Base-by-base conservation (phyloP, 2,329 filamentous ascomycete species). In the Alternaria brassicae region DNA sequence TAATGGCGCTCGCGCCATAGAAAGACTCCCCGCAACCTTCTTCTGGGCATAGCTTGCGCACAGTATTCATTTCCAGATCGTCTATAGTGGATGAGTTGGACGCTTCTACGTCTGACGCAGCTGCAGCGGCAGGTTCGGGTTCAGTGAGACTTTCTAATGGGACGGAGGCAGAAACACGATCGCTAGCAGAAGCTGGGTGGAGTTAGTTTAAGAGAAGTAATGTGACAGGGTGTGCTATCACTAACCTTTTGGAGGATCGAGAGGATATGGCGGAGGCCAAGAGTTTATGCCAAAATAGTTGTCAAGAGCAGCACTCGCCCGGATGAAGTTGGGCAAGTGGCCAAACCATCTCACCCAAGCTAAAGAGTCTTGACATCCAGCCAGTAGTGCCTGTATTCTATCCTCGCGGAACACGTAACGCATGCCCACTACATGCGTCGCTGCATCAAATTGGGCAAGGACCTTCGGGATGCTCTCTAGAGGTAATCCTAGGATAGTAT, bases 121-220 rank as follows among this genome's bases (percentile, higher is more conserved):
- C 41, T 28, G 23, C 12, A 45, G 41, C 23, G 23, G 41, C 23
- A 45, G 23, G 23, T 45, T 17, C 2, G 41, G 25, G 41, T 45
- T 28, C 15, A 45, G 41, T 45, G 10, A 42, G n/a, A 42, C 40
- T 13, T 25, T 5, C 19, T 42, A 13, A 42, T 25, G 19, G 40
- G 40, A 42, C 19, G 7, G 21, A 42, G 40, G 40, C 19, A 42
- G 40, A 42, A 42, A 42, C 19, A 42, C 19, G 19, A 42, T 42
- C 21, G 40, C 21, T 42, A 42, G 40, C 10, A 42, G 40, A 42
- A 42, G 40, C 40, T 42, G 13, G 6, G 40, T 42, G 15, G 21
- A 42, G 40, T 42, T 42, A 42, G 40, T 42, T 42, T 42, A 42
- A 42, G 40, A 42, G 40, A 42, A 42, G 21, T 42, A 42, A 42